Conservation (phyloP, 2,329 filamentous ascomycete species). For the Ceratocystis cubensis region DNA sequence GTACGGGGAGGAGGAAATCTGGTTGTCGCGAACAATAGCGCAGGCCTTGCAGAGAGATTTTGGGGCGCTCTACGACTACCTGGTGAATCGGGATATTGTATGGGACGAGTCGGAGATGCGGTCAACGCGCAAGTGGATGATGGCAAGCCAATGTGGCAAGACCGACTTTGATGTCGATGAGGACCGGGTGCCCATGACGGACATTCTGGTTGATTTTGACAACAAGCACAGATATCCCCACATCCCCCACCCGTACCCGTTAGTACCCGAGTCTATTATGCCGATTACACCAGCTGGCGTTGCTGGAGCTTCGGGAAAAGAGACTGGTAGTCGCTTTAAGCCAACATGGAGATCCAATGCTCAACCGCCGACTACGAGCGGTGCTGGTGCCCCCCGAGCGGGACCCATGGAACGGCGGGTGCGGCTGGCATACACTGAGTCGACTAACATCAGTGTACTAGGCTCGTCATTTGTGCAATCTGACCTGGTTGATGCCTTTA, state of each 20-base stretch:
- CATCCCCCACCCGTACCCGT: conserved; percentile 53
- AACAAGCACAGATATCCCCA: conserved; percentile 50
- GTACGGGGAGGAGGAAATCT: conserved; percentile 36
- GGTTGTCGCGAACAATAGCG: conserved; percentile 48
- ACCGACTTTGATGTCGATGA: conserved; percentile 38
- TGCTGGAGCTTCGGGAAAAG: background rate
- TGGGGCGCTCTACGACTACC: conserved; percentile 55
- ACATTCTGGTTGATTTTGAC: conserved; percentile 54
- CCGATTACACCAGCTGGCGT: conserved; percentile 21
- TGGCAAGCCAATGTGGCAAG: conserved; percentile 39
- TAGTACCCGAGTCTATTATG: conserved; percentile 44
- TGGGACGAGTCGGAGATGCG: conserved; percentile 53
- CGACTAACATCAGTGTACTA: conserved; percentile 46
- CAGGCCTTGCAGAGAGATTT: conserved; percentile 52
- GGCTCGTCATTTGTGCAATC: conserved; percentile 41
- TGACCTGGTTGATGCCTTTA: conserved; percentile 42
- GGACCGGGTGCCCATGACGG: conserved; percentile 48
- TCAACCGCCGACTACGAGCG: background rate
- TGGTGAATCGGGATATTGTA: conserved; percentile 53
- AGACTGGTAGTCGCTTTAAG: conserved; percentile 15
- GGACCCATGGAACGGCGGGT: conserved; percentile 37
- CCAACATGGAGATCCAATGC: conserved; percentile 25
- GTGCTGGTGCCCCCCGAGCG: conserved; percentile 22
- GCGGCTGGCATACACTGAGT: conserved; percentile 46
- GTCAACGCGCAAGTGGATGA: conserved; percentile 52